Evolutionary conservation across 2,329 filamentous ascomycete species (phyloP), one percentile per base, ranked within the genome.

Genomic region (Phialophora verrucosa): DNA sequence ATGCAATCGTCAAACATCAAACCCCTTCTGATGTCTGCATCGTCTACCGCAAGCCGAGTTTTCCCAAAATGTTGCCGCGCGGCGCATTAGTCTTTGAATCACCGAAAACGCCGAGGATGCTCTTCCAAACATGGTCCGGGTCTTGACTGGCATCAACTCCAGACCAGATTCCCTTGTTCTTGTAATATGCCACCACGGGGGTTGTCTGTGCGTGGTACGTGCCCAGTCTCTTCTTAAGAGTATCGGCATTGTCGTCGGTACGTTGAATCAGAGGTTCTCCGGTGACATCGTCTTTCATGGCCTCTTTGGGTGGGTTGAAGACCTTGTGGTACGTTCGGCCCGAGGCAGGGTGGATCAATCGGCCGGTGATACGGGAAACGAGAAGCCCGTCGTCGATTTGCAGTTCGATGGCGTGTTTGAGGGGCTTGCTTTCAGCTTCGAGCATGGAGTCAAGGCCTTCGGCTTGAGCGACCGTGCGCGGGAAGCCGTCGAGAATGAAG

Each of bases 401-500:
- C 73, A 99, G 90, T 85, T 99, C 94, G 67, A 99, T 85, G 69
- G 94, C 95, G 82, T 98, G 93, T 82, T 97, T 92, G 72, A 99
- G 90, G 75, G 89, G 91, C 83, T 96, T 91, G 74, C 90, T 84
- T 79, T 91, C 90, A 71, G 84, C 85, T 60, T 81, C 76, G 71
- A 99, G 90, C 95, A 99, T 99, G 74, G 87, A 85, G 81, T 99
- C 95, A 76, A 99, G 90, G 76, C 93, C 90, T 84, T 97, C 90
- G 68, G 95, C 95, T 82, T 99, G 95, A 66, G 92, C 88, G 60
- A 99, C 94, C 65, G 95, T 99, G 76, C 95, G 92, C 65, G 95
- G 95, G 87, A 99, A 99, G 73, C 95, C 95, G 79, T 99, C 95
- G 75, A 99, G 91, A 77, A 99, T 99, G 85, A 99, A 99, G 74